These are phyloP conservation scores for Mycena belliarum DNA, from an alignment of 768 basidiomycete genomes.

Conservation along the genomic window DNA sequence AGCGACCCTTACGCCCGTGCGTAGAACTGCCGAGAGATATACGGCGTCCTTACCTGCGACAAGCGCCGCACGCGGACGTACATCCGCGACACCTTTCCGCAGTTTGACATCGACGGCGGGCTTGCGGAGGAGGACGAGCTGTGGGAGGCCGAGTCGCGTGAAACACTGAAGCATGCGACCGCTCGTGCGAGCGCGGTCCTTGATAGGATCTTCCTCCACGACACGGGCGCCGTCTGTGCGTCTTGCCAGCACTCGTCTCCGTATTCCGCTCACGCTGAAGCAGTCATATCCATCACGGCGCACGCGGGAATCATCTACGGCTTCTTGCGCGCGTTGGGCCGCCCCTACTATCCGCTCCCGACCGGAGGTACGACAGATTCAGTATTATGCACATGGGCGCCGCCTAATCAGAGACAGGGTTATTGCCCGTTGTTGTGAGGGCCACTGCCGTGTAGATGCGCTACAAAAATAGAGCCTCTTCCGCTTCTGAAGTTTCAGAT, in stretches of 20 bases:
- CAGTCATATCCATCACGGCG: slow-evolving; percentile 68
- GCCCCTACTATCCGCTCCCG: slow-evolving; percentile 47
- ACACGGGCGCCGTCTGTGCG: slow-evolving; percentile 48
- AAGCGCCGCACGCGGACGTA: slow-evolving; percentile 51
- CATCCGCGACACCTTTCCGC: slow-evolving; percentile 51
- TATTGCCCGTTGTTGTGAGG: slow-evolving; percentile 28
- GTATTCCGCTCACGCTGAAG: not conserved
- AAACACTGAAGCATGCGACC: slow-evolving; percentile 49
- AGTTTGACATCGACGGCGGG: slow-evolving; percentile 54
- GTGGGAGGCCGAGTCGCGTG: slow-evolving; percentile 58
- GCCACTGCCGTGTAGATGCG: not conserved
- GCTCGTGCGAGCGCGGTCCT: slow-evolving; percentile 52
- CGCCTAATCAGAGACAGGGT: slow-evolving; percentile 18
- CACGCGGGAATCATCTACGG: slow-evolving; percentile 65
- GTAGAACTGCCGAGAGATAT: slow-evolving; percentile 68
- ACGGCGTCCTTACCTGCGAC: slow-evolving; percentile 74
- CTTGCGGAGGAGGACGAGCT: slow-evolving; percentile 65
- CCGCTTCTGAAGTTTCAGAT: no score
- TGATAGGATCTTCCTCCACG: slow-evolving; percentile 53
- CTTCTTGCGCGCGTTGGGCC: slow-evolving; percentile 49
- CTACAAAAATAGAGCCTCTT: not conserved
- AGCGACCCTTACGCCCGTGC: not conserved
- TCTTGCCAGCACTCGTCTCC: not conserved
- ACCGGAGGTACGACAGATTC: slow-evolving; percentile 59
- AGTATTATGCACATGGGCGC: no score